Percentiles rank a stretch among this genome's conserved stretches.
Evolutionary conservation across 2,329 filamentous ascomycete genomes (phyloP).

Genomic region (Cadophora sp.): DNA sequence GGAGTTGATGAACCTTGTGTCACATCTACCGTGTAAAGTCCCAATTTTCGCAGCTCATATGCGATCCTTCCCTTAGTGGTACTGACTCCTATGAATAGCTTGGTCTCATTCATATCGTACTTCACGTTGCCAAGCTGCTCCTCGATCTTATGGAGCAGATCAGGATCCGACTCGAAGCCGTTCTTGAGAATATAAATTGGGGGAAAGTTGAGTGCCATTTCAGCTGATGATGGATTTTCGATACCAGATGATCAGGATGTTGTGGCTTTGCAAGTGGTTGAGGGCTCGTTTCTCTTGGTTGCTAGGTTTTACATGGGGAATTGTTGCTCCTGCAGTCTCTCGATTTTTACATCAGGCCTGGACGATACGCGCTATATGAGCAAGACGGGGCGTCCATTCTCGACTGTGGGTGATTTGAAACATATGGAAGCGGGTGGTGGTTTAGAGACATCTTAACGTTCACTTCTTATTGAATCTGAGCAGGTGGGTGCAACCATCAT

Average conservation of each 20-base stretch:
- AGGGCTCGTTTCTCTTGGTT: not conserved
- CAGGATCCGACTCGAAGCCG: constrained; percentile 24
- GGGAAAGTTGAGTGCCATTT: constrained; percentile 38
- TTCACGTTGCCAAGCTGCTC: constrained; percentile 69
- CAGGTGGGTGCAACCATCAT: not conserved
- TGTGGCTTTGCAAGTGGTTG: not conserved
- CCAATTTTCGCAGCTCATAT: constrained; percentile 77
- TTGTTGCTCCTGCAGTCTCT: not conserved
- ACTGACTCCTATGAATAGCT: constrained; percentile 77
- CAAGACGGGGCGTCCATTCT: not conserved
- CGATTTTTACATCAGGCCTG: not conserved
- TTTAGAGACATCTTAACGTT: too few relatives aligned
- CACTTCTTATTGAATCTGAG: not conserved
- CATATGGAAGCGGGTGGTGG: too few relatives aligned
- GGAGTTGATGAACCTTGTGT: not conserved
- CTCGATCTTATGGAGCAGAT: constrained; percentile 67
- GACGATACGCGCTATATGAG: not conserved
- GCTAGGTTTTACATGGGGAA: too few relatives aligned
- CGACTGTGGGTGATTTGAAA: not conserved
- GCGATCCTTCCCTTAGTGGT: constrained; percentile 72
- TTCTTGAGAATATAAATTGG: constrained; percentile 69
- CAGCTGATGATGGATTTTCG: not conserved
- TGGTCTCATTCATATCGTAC: constrained; percentile 74
- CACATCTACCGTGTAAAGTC: constrained; percentile 52
- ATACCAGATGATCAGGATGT: not conserved